Conservation (phyloP, 2,329 filamentous ascomycete genomes). For the Aspergillus arachidicola region DNA sequence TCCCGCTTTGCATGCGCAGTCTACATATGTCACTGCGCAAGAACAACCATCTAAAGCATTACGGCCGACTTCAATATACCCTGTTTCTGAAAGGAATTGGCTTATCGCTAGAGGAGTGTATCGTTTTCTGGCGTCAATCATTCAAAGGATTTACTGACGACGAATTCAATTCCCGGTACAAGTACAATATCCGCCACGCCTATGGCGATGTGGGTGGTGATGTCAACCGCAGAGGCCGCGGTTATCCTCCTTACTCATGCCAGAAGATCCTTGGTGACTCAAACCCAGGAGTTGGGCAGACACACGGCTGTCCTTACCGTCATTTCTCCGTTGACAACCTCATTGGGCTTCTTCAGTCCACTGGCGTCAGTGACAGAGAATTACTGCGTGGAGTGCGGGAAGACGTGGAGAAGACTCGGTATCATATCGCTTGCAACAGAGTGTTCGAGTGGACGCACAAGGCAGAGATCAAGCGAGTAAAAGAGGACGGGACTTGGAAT, state of each 20-base stretch:
- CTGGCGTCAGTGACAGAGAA: conserved; percentile 76
- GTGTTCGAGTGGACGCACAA: conserved; percentile 91
- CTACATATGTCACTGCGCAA: conserved; percentile 83
- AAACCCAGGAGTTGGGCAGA: conserved; percentile 80
- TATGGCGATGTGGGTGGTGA: conserved; percentile 97
- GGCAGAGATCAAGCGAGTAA: conserved; percentile 72
- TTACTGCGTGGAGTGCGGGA: conserved; percentile 81
- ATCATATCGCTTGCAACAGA: conserved; percentile 93
- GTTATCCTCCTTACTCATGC: conserved; percentile 89
- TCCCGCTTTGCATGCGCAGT: conserved; percentile 92
- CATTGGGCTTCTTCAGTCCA: conserved; percentile 70
- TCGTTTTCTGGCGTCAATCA: conserved; percentile 84
- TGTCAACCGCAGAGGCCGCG: conserved; percentile 78
- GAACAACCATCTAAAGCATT: conserved; percentile 91
- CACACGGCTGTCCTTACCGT: conserved; percentile 94
- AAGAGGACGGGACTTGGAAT: conserved; percentile 72
- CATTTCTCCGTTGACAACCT: conserved; percentile 91
- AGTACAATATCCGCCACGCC: conserved; percentile 92
- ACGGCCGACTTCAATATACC: conserved; percentile 87
- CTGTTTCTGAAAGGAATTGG: conserved; percentile 97
- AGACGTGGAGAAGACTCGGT: conserved; percentile 85
- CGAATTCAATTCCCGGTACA: conserved; percentile 95
- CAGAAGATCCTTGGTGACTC: conserved; percentile 93
- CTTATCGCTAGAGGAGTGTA: conserved; percentile 83
- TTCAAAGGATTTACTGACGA: conserved; percentile 92